Conservation (phyloP, 345 rosid species). For the Eucalyptus cladocalyx region DNA sequence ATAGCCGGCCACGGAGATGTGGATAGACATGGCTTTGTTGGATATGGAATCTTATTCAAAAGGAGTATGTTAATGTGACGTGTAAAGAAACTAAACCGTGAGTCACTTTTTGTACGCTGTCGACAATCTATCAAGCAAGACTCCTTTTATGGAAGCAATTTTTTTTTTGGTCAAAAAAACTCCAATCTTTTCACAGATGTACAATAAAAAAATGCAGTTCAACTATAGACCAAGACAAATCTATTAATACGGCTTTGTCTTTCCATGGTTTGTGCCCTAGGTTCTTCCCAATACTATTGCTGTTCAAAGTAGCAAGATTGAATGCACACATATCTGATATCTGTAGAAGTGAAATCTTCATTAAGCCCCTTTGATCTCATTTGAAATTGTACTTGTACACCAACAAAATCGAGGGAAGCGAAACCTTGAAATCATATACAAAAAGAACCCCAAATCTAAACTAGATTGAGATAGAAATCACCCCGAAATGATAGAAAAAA, state of each 20-base stretch:
- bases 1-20: not conserved
- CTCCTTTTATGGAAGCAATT: no score
- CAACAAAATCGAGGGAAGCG: not conserved
- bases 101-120: not conserved
- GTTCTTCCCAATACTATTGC: not conserved
- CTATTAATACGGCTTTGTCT: not conserved
- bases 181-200: not conserved
- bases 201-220: not conserved
- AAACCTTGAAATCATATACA: not conserved
- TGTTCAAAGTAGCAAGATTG: not conserved
- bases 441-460: no score
- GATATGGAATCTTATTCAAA: not conserved
- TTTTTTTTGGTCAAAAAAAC: no score
- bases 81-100: not conserved
- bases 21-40: not conserved
- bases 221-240: not conserved
- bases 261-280: not conserved
- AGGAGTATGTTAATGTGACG: not conserved
- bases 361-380: not conserved
- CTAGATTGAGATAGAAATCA: not conserved
- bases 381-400: not conserved
- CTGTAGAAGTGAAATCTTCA: not conserved
- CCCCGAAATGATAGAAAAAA: not conserved
- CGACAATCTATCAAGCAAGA: not conserved
- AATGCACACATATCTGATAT: no score